Percentiles rank a stretch among this genome's conserved stretches.
These are phyloP conservation scores for Acephala macrosclerotiorum DNA, from an alignment of 2,329 filamentous ascomycete species.

Conservation along the genomic window DNA sequence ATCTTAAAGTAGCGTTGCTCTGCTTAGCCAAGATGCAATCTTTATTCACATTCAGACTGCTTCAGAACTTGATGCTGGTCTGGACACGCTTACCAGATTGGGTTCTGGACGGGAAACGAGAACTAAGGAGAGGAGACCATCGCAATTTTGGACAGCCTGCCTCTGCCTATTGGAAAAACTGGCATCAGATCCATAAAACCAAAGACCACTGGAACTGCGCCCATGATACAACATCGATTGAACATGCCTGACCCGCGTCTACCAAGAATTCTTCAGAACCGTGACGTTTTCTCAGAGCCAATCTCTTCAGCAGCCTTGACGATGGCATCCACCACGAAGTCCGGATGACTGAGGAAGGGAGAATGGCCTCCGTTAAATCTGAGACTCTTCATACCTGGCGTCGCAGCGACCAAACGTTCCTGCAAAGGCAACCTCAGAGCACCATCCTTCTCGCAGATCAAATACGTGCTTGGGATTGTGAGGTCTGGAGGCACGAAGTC, in stretches of 20 bases:
- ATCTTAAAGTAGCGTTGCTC: not conserved
- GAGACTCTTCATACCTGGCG: conserved; percentile 16
- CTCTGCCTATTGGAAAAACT: not conserved
- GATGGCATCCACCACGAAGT: conserved; percentile 18
- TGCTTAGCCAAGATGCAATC: not conserved
- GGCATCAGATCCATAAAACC: not conserved
- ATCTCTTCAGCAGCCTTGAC: conserved; percentile 12
- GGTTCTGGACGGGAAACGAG: not conserved
- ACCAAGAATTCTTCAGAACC: not conserved
- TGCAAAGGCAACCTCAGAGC: conserved; percentile 15
- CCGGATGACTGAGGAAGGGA: conserved; percentile 25
- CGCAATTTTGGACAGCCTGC: not conserved
- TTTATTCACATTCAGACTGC: not conserved
- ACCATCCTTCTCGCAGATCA: conserved; percentile 17
- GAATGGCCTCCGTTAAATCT: conserved; percentile 17
- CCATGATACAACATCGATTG: too few species aligned
- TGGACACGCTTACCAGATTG: not conserved
- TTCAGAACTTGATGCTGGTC: not conserved
- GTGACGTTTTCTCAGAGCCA: not conserved
- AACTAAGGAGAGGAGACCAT: not conserved
- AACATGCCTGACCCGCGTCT: not conserved
- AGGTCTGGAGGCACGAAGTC: conserved; percentile 16
- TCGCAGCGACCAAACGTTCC: conserved; percentile 11
- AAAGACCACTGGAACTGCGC: too few species aligned
- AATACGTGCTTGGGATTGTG: conserved; percentile 11